These are phyloP conservation scores for Annulohypoxylon maeteangense DNA, from an alignment of 495 filamentous ascomycete genomes.

Conservation along the genomic window DNA sequence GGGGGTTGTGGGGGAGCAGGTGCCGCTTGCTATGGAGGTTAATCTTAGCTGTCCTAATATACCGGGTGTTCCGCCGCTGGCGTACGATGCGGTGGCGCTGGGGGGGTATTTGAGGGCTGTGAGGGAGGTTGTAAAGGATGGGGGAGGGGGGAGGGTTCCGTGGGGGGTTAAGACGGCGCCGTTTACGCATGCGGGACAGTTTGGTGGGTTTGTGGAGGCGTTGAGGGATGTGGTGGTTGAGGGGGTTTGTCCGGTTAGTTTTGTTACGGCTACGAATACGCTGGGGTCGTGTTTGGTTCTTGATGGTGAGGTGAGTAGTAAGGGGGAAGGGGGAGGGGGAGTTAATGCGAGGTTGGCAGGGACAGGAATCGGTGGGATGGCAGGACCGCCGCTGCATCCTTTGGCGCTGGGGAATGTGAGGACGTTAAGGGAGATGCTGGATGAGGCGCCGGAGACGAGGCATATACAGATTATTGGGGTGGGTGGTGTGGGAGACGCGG, in stretches of 20 bases:
- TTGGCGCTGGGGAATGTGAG: conserved; percentile 78
- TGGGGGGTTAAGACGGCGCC: conserved; percentile 78
- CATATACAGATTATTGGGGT: conserved; percentile 70
- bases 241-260: conserved; percentile 56
- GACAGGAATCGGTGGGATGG: conserved; percentile 71
- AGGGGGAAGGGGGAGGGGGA: not conserved
- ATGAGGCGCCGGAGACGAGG: conserved; percentile 47
- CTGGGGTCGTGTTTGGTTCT: conserved; percentile 73
- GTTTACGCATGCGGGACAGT: conserved; percentile 73
- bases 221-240: conserved; percentile 45
- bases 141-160: conserved; percentile 36
- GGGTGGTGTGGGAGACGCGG: conserved; percentile 70
- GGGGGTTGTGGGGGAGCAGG: too few relatives aligned
- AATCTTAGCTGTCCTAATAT: conserved; percentile 84
- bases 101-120: conserved; percentile 56
- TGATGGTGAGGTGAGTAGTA: not conserved
- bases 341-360: not conserved
- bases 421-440: conserved; percentile 66
- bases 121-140: not conserved
- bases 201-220: conserved; percentile 60
- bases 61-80: conserved; percentile 70
- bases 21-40: conserved; percentile 70
- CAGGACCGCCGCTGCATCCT: conserved; percentile 73
- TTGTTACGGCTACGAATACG: conserved; percentile 78
- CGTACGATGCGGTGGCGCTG: conserved; percentile 64